Conservation (phyloP, 768 basidiomycete species). For the Rubroboletus satanas region DNA sequence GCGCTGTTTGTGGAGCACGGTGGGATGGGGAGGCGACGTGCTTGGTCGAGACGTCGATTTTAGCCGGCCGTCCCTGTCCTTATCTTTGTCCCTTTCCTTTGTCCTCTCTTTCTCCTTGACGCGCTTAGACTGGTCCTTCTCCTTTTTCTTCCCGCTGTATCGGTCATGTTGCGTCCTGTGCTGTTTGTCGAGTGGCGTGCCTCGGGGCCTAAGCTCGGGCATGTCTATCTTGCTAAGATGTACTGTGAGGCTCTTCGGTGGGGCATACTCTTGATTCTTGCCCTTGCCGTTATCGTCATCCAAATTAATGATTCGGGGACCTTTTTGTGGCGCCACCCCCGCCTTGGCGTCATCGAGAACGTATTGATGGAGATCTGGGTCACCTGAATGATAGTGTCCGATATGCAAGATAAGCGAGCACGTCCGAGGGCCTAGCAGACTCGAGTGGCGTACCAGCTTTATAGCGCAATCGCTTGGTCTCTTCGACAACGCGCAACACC, state of each 20-base stretch:
- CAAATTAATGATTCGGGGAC: slow-evolving; percentile 65
- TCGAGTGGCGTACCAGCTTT: slow-evolving; percentile 53
- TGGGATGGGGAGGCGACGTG: slow-evolving; percentile 11
- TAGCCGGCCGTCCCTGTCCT: slow-evolving; percentile 1
- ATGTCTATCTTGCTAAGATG: slow-evolving; percentile 86
- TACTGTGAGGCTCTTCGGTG: slow-evolving; percentile 63
- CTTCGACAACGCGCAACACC: slow-evolving; percentile 75
- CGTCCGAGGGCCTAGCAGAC: background rate
- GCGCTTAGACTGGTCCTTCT: slow-evolving; percentile 17
- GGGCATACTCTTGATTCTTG: slow-evolving; percentile 51
- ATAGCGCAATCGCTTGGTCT: slow-evolving; percentile 71
- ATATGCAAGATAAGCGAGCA: slow-evolving; percentile 27
- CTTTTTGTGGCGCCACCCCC: slow-evolving; percentile 37
- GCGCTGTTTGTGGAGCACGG: slow-evolving; percentile 17
- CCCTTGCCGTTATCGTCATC: slow-evolving; percentile 43
- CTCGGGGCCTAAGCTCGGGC: slow-evolving; percentile 58
- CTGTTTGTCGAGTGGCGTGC: background rate
- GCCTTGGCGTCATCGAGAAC: slow-evolving; percentile 61
- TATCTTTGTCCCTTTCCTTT: slow-evolving; percentile 35
- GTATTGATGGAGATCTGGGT: slow-evolving; percentile 69
- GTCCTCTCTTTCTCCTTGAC: slow-evolving; percentile 33
- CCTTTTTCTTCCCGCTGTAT: slow-evolving; percentile 6
- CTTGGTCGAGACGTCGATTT: background rate
- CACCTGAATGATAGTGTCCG: slow-evolving; percentile 36
- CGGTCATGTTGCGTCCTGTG: background rate